phyloP scores from a whole-genome alignment of 805 yeast genomes.

The Ogataea allantospora region DNA sequence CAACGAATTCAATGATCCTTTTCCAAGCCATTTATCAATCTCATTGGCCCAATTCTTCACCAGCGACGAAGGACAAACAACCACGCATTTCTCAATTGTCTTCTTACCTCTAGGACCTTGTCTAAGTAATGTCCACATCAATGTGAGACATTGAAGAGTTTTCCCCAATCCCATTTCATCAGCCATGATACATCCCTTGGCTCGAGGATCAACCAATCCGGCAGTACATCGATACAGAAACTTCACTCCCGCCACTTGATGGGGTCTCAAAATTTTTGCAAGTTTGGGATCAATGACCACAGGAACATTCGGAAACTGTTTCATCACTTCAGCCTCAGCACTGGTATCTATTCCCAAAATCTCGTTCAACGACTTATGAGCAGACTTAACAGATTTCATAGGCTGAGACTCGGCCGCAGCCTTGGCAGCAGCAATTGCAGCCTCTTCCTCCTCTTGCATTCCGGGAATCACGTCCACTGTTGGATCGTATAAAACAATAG shows the following conservation, averaged over 20 bases:
- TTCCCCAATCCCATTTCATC: slow-evolving; percentile 97
- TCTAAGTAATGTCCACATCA: slow-evolving; percentile 87
- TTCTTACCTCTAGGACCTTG: slow-evolving; percentile 86
- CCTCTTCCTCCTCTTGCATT: slow-evolving; percentile 28
- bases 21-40: slow-evolving; percentile 91
- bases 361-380: slow-evolving; percentile 71
- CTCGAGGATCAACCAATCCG: slow-evolving; percentile 77
- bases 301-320: slow-evolving; percentile 79
- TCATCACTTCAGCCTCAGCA: slow-evolving; percentile 44
- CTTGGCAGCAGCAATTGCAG: slow-evolving; percentile 6
- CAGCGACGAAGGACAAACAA: slow-evolving; percentile 92
- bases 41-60: slow-evolving; percentile 98
- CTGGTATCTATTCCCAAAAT: slow-evolving; percentile 67
- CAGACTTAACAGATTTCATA: slow-evolving; percentile 30
- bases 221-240: slow-evolving; percentile 88
- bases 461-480: slow-evolving; percentile 65
- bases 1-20: slow-evolving; percentile 81
- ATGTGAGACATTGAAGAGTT: slow-evolving; percentile 82
- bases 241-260: slow-evolving; percentile 93
- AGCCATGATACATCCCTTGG: slow-evolving; percentile 97
- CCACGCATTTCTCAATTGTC: slow-evolving; percentile 84
- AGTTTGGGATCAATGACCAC: slow-evolving; percentile 92
- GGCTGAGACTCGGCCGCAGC: slow-evolving; percentile 20
- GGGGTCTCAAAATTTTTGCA: slow-evolving; percentile 85
- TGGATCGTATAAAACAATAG: slow-evolving; percentile 93